Conservation (phyloP, 1,139 yeast genomes). For the Pichia sp. region DNA sequence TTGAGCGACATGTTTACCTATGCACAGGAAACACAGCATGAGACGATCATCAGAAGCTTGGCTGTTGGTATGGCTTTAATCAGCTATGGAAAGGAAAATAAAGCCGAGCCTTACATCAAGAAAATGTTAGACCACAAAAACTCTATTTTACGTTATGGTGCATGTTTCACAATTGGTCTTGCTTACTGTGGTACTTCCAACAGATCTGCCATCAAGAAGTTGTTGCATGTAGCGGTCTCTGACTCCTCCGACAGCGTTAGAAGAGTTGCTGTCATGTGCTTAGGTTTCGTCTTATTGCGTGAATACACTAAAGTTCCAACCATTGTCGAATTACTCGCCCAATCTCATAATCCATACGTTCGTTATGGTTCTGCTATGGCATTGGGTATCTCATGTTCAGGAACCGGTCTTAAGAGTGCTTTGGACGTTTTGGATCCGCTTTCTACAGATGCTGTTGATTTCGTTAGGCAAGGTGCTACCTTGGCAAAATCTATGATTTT, state of each 20-base stretch:
- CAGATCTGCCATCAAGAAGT: slow-evolving; percentile 77
- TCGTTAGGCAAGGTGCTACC: slow-evolving; percentile 96
- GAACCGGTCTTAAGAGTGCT: slow-evolving; percentile 84
- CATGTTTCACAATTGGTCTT: slow-evolving; percentile 87
- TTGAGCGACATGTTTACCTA: slow-evolving; percentile 81
- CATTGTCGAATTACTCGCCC: slow-evolving; percentile 86
- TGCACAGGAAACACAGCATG: slow-evolving; percentile 95
- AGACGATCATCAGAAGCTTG: slow-evolving; percentile 86
- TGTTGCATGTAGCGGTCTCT: slow-evolving; percentile 90
- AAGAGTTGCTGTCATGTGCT: slow-evolving; percentile 91
- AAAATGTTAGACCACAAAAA: slow-evolving; percentile 70
- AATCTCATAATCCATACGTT: slow-evolving; percentile 96
- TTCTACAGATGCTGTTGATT: slow-evolving; percentile 91
- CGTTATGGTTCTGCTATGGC: slow-evolving; percentile 99
- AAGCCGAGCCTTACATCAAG: slow-evolving; percentile 70
- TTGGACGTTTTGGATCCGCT: slow-evolving; percentile 89
- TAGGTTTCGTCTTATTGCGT: slow-evolving; percentile 87
- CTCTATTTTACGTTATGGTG: slow-evolving; percentile 89
- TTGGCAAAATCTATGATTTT: slow-evolving; percentile 89
- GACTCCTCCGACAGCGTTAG: slow-evolving; percentile 97
- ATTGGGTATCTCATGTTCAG: slow-evolving; percentile 94
- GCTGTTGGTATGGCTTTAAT: slow-evolving; percentile 86
- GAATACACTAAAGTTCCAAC: slow-evolving; percentile 94
- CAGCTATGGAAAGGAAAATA: slow-evolving; percentile 80
- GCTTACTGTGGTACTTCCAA: slow-evolving; percentile 97